phyloP scores from a whole-genome alignment of 805 yeast genomes.

The Candida oleophila region DNA sequence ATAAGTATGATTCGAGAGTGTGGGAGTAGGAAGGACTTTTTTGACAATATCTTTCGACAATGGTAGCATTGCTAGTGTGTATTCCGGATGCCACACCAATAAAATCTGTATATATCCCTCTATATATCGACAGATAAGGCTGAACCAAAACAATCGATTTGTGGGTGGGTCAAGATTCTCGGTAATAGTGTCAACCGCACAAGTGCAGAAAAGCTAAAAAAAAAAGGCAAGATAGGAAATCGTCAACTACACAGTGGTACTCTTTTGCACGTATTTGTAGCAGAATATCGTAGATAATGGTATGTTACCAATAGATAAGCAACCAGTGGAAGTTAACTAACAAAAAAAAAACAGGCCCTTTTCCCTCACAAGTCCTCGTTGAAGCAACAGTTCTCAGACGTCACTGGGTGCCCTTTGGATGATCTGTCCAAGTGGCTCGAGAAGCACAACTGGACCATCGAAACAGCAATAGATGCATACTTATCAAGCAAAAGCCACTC shows the following conservation, averaged over 20 bases:
- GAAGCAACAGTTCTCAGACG: slow-evolving; percentile 35
- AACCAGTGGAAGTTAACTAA: background rate
- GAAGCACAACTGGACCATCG: slow-evolving; percentile 25
- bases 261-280: no score
- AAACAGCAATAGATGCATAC: slow-evolving; percentile 31
- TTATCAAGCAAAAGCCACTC: slow-evolving; percentile 10
- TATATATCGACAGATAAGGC: no score
- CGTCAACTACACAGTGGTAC: no score
- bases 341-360: background rate
- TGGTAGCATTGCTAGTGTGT: slow-evolving; percentile 3
- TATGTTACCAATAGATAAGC: background rate
- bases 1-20: slow-evolving; percentile 8
- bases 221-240: no score
- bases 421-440: slow-evolving; percentile 39
- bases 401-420: slow-evolving; percentile 36
- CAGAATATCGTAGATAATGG: no score
- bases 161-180: no score
- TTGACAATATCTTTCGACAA: slow-evolving; percentile 11
- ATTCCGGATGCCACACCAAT: no score
- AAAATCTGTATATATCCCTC: no score
- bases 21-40: slow-evolving; percentile 14
- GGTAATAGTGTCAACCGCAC: no score
- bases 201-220: no score
- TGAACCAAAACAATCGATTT: no score
- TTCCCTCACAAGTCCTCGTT: slow-evolving; percentile 12